Evolutionary conservation across 2,329 filamentous ascomycete species (phyloP), one percentile per base, ranked within the genome.

Genomic region (Lecanicillium sp.): DNA sequence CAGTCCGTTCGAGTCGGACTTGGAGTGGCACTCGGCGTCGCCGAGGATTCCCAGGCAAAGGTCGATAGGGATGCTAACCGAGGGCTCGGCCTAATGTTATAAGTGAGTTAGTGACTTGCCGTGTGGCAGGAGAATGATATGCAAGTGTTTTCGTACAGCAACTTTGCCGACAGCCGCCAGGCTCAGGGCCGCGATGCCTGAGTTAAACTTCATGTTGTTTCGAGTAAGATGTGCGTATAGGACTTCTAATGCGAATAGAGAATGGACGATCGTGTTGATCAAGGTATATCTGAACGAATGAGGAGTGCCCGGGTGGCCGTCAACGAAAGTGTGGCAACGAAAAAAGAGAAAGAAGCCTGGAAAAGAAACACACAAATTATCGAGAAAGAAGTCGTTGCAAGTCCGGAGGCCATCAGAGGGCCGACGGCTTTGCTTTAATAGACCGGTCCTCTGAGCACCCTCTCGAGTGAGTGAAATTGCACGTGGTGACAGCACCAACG

Each of bases 41-140:
- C 37, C 37, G 5, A 39, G 25, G 17, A 30, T 20, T 17, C 31
- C 37, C 15, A 22, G 3, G 28, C 38, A 40, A 13, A 32, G 17
- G 13, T 40, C 17, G 19, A 40, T 4, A 11, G 38, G 38, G 14
- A 40, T 17, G 28, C 15, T 15, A 13, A 36, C 13, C 7, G 29
- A 9, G 29, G 29, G 29, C n/a, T 30, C 8, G 8, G 29, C 29
- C 29, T 30, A 30, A 13, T 30, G 8, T 13, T 6, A 15, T 30
- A 8, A 15, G n/a, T 13, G 29, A 30, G 29, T 30, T 15, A 30
- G 14, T 30, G 5, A n/a, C 29, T 30, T 30, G 29, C 11, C 22
- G 11, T 30, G n/a, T 30, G 5, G 6, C 29, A 8, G 29, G 12
- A 30, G 6, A 13, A 15, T n/a, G n/a, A 30, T 5, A 15, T 6